Evolutionary conservation across 352 stramenopile species (phyloP), one percentile per base, ranked within the genome.

Genomic region (Pythium aquatile): DNA sequence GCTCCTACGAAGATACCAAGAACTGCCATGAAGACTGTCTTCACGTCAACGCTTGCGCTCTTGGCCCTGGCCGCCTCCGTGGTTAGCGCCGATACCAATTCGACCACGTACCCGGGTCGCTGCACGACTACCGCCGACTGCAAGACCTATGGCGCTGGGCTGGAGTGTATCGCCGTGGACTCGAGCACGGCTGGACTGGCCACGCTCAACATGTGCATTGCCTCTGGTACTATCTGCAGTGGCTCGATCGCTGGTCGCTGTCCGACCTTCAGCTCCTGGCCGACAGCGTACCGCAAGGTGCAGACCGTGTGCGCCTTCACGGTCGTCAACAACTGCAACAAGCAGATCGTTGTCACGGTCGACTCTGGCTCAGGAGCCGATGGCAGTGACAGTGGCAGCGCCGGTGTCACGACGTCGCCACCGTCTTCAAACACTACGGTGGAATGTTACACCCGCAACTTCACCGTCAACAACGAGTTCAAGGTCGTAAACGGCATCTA

Each of bases 181-280:
- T 81, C 83, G 55, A 80, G 63, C 47, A 75, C 85, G 54, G 69
- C 75, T 0, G 80, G 79, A 0, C 61, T 94, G 8, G 73, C 87
- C 63, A 73, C 77, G 30, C 71, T 91, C 28, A 88, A 72, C 51
- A 88, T 92, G 78, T 92, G 81, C 58, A 84, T 94, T 37, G 75
- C 81, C 7, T 70, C 59, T 14, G 58, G 29, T 13, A 72, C 70
- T 32, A 82, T 88, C 42, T 92, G 85, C 69, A 87, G 77, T 28
- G 83, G 83, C 32, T 72, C 73, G 30, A 87, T 84, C 49, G 71
- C 76, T 3, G 85, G 85, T 14, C 61, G 79, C 32, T 93, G 85
- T 37, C 83, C 85, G 53, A 93, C 81, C 0, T 92, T 93, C 62
- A 79, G 70, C 59, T 81, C 82, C 24, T 93, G 85, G 85, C 81